Evolutionary conservation across 129 eudicot species (phyloP), one percentile per base, ranked within the genome.

Genomic region (Centrapalus pauciflorus): DNA sequence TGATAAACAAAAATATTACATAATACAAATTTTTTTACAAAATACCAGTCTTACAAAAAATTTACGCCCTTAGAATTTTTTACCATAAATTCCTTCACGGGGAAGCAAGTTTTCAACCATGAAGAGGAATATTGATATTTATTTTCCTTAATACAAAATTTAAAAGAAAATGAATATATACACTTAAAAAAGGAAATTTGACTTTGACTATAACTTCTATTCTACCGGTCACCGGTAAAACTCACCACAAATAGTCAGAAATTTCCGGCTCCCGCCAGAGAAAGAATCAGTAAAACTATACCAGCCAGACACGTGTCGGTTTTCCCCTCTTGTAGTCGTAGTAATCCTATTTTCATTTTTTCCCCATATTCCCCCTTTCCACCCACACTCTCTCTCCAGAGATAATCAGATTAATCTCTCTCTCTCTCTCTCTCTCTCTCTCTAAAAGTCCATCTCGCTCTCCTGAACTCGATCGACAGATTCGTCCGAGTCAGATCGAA

Each of bases 381-480:
- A 35, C 62, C 21, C 19, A 65, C 66, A 30, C 56, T 41, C 79
- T 64, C 78, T 74, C 65, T 72, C 77, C 49, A 51, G 61, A 71
- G 71, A 72, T 50, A 51, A 61, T 67, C n/a, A n/a, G n/a, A n/a
- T n/a, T n/a, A n/a, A n/a, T 41, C 65, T 17, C 35, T 59, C 62
- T 48, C 7, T 54, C 51, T 37, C 33, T 41, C 65, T 17, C 35
- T 59, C 62, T 48, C 7, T 54, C 51, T 37, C 33, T 73, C 48
- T 72, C 60, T 71, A 3, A 21, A 54, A 54, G 20, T 24, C 38
- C 43, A 54, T 38, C n/a, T 64, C 77, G 33, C 20, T 41, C 51
- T 30, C 59, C 26, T 13, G 58, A 65, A 65, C 78, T 72, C 78
- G 82, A 79, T 80, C 82, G 77, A 67, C 72, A 16, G 75, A 79